Conservation (phyloP, 495 filamentous ascomycete species). For the Tuber magnatum region DNA sequence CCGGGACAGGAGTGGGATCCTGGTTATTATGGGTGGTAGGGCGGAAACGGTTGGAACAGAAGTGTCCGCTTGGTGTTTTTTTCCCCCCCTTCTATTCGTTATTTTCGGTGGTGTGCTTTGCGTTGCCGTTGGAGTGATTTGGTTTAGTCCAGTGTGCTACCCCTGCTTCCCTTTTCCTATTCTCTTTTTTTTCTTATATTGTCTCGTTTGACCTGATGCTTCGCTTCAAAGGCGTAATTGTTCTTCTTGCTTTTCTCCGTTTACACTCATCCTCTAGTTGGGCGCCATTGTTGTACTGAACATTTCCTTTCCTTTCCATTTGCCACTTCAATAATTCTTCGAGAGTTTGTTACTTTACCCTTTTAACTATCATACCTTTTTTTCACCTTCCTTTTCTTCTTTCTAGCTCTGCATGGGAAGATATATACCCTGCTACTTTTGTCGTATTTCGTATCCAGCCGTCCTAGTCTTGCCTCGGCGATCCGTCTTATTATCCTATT, state of each 20-base stretch:
- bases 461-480: neutral
- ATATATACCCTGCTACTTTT: neutral
- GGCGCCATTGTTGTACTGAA: neutral
- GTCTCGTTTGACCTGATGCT: neutral
- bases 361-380: neutral
- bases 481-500: neutral
- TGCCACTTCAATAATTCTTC: neutral
- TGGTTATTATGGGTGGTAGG: conserved; percentile 26
- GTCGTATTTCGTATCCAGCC: neutral
- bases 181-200: neutral
- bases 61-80: neutral
- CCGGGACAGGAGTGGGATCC: conserved; percentile 81
- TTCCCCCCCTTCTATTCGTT: neutral
- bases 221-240: neutral
- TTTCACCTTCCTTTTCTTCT: neutral
- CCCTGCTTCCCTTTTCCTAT: neutral
- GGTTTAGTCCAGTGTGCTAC: neutral
- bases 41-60: neutral
- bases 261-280: neutral
- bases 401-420: neutral
- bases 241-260: neutral
- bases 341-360: neutral
- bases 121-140: neutral
- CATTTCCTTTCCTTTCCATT: neutral
- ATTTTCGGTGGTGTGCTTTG: neutral